phyloP scores from a whole-genome alignment of 164 flowering plant genomes.

The Magnolia kwangsiensis region DNA sequence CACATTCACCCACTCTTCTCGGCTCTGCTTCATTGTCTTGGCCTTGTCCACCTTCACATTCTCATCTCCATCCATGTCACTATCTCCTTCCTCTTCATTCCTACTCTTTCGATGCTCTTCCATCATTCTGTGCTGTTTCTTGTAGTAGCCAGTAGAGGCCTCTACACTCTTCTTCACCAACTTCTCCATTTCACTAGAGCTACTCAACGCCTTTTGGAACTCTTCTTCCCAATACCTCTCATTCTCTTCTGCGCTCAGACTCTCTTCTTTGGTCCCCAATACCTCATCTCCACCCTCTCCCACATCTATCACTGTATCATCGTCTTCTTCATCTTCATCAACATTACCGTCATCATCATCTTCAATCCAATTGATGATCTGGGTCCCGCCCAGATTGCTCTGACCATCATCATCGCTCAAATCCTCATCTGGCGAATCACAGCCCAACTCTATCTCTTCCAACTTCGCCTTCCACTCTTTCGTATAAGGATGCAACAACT shows the following conservation, averaged over 20 bases:
- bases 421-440: conserved; percentile 76
- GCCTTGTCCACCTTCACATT: neutral
- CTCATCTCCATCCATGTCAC: conserved; percentile 27
- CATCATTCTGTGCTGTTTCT: conserved; percentile 42
- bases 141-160: conserved; percentile 32
- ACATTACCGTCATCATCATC: conserved; percentile 34
- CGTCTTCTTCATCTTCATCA: conserved; percentile 23
- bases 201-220: conserved; percentile 63
- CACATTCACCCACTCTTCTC: conserved; percentile 33
- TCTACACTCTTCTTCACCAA: conserved; percentile 50
- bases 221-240: conserved; percentile 68
- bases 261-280: conserved; percentile 36
- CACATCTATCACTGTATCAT: conserved; percentile 24
- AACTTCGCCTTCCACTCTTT: conserved; percentile 90
- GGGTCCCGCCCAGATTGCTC: conserved; percentile 14
- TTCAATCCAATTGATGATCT: conserved; percentile 66
- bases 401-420: conserved; percentile 37
- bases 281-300: conserved; percentile 39
- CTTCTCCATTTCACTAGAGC: conserved; percentile 65
- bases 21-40: conserved; percentile 33
- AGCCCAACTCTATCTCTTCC: conserved; percentile 92
- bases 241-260: conserved; percentile 39
- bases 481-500: conserved; percentile 84
- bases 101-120: conserved; percentile 21
- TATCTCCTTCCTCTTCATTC: neutral